Evolutionary conservation across 805 yeast species (phyloP).

Genomic region (Candida sanyiensis): DNA sequence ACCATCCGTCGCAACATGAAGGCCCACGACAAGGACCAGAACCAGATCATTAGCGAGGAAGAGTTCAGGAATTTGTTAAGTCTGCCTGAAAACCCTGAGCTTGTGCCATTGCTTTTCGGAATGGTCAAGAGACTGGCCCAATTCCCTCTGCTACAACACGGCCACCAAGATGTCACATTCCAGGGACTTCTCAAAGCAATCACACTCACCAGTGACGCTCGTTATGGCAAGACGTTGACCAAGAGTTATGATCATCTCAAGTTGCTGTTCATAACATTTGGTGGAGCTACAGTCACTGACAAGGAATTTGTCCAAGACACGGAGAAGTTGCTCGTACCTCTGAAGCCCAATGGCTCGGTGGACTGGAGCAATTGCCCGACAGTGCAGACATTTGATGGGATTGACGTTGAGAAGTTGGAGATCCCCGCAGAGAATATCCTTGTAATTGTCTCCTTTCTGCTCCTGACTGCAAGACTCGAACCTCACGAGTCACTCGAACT

Average conservation of each 20-base stretch:
- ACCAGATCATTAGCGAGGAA: constrained; percentile 23
- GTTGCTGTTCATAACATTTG: constrained; percentile 45
- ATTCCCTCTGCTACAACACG: constrained; percentile 43
- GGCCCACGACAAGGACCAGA: constrained; percentile 18
- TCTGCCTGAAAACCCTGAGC: constrained; percentile 30
- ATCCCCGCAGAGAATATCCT: constrained; percentile 38
- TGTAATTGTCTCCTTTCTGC: constrained; percentile 42
- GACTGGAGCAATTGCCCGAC: constrained; percentile 30
- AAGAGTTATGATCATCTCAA: constrained; percentile 36
- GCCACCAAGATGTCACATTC: constrained; percentile 28
- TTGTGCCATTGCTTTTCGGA: constrained; percentile 33
- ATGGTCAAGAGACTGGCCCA: constrained; percentile 39
- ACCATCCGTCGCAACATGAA: constrained; percentile 24
- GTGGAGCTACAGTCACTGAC: constrained; percentile 9
- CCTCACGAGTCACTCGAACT: constrained; percentile 29
- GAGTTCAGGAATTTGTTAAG: constrained; percentile 30
- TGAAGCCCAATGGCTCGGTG: constrained; percentile 11
- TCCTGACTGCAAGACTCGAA: constrained; percentile 39
- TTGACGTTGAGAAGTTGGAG: constrained; percentile 32
- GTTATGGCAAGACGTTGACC: constrained; percentile 32
- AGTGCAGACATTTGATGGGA: constrained; percentile 39
- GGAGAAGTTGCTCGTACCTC: constrained; percentile 13
- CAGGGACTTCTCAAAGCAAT: constrained; percentile 40
- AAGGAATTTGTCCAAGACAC: neutral
- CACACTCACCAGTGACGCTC: constrained; percentile 38